These are phyloP conservation scores for Bisporella sp. DNA, from an alignment of 2,329 filamentous ascomycete genomes.

Conservation along the genomic window DNA sequence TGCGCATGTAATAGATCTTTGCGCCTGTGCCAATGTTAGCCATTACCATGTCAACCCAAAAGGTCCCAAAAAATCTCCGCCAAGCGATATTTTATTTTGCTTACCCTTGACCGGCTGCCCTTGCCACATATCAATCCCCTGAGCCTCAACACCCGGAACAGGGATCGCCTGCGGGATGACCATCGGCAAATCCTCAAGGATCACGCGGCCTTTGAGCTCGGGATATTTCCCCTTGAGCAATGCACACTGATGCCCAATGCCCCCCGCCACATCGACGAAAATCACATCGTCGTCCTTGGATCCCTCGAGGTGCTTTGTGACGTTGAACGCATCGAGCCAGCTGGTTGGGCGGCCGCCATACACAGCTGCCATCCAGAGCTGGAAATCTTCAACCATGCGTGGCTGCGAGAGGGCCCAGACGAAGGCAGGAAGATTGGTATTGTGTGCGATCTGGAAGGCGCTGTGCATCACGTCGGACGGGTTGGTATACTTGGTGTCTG, in stretches of 20 bases:
- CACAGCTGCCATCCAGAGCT: background rate
- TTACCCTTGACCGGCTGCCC: constrained; percentile 20
- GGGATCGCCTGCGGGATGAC: constrained; percentile 16
- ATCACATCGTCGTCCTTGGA: background rate
- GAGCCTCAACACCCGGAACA: constrained; percentile 23
- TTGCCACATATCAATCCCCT: constrained; percentile 21
- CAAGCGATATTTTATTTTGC: no score
- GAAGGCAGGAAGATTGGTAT: background rate
- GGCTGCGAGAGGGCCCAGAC: background rate
- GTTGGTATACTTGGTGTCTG: background rate
- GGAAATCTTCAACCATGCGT: no score
- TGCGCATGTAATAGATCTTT: constrained; percentile 32
- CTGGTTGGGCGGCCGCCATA: background rate
- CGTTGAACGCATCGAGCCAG: no score
- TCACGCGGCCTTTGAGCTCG: constrained; percentile 26
- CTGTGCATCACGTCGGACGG: background rate
- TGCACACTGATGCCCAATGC: constrained; percentile 10
- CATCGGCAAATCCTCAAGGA: constrained; percentile 33
- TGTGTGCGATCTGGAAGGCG: background rate
- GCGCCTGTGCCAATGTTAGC: background rate
- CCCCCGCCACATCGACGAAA: background rate
- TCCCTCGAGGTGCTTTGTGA: background rate
- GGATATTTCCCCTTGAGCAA: constrained; percentile 27
- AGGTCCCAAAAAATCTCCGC: no score
- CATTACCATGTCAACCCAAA: no score